Evolutionary conservation across 345 rosid species (phyloP).

Genomic region (Lepidium africanum): DNA sequence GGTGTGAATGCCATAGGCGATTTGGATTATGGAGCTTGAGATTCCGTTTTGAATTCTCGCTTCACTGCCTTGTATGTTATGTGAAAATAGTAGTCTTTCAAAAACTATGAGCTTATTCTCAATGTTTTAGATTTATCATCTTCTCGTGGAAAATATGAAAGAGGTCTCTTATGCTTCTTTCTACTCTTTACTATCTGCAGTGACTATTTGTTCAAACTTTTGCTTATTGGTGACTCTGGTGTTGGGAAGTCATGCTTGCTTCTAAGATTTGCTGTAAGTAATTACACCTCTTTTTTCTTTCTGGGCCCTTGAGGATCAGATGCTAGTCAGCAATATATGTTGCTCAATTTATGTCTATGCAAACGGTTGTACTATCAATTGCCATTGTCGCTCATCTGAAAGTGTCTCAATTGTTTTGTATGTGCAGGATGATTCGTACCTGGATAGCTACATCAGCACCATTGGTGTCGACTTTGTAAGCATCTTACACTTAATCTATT

Average conservation of each 20-base stretch:
- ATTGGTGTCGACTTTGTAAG: slow-evolving; percentile 94
- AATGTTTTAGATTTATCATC: background rate
- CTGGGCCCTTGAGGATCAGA: background rate
- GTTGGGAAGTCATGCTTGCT: slow-evolving; percentile 40
- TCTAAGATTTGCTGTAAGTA: slow-evolving; percentile 43
- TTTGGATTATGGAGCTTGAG: background rate
- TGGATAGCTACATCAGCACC: slow-evolving; percentile 91
- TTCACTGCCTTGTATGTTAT: background rate
- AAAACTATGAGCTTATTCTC: background rate
- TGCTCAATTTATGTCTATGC: no score
- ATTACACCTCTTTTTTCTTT: background rate
- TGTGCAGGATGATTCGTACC: slow-evolving; percentile 81
- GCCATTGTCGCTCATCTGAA: background rate
- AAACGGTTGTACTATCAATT: no score
- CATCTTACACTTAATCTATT: background rate
- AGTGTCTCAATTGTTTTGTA: background rate
- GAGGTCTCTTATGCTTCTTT: background rate
- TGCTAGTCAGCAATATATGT: background rate
- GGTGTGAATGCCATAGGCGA: background rate
- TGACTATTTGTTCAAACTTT: slow-evolving; percentile 38
- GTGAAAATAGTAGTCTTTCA: background rate
- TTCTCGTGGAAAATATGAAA: background rate
- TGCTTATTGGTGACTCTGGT: slow-evolving; percentile 42
- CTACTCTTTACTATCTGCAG: slow-evolving; percentile 3
- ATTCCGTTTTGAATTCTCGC: background rate